These are phyloP conservation scores for Oryza rufipogon DNA, from an alignment of 176 grass and related monocot genomes.

Conservation along the genomic window DNA sequence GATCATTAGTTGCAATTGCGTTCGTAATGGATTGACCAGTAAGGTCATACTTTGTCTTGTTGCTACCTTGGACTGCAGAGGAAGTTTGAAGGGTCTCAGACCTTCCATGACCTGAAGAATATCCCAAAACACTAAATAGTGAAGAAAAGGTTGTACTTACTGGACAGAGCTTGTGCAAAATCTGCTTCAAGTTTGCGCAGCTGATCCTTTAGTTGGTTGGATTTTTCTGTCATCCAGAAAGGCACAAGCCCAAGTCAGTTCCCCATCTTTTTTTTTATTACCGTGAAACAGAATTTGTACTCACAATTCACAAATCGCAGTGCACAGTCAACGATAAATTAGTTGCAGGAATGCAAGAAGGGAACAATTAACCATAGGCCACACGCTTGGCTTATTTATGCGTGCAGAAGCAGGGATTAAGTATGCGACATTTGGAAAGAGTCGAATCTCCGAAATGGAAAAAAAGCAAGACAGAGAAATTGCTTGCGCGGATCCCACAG, in stretches of 20 bases:
- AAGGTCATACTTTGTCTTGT: slow-evolving; percentile 47
- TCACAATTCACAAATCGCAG: not conserved
- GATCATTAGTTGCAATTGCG: slow-evolving; percentile 52
- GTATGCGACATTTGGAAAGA: not conserved
- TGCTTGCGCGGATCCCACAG: not conserved
- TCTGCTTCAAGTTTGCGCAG: slow-evolving; percentile 55
- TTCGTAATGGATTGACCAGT: slow-evolving; percentile 52
- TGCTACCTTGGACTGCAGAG: slow-evolving; percentile 53
- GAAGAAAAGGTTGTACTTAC: slow-evolving; percentile 42
- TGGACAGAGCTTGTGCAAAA: slow-evolving; percentile 44
- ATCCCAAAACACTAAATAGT: not conserved
- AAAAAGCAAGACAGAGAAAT: not conserved
- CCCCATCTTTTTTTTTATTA: not conserved
- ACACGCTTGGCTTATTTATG: no score
- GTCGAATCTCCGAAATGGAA: not conserved
- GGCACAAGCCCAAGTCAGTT: not conserved
- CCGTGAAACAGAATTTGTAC: not conserved
- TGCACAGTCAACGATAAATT: not conserved
- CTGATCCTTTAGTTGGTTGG: slow-evolving; percentile 52
- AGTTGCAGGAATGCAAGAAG: not conserved
- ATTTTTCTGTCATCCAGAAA: slow-evolving; percentile 48
- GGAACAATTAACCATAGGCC: not conserved
- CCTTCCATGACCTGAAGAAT: not conserved
- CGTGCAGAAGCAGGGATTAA: no score
- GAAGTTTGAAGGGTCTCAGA: not conserved